Percentiles rank a stretch among this genome's conserved stretches.
Evolutionary conservation across 805 yeast species (phyloP).

Genomic region (Hanseniaspora occidentalis): DNA sequence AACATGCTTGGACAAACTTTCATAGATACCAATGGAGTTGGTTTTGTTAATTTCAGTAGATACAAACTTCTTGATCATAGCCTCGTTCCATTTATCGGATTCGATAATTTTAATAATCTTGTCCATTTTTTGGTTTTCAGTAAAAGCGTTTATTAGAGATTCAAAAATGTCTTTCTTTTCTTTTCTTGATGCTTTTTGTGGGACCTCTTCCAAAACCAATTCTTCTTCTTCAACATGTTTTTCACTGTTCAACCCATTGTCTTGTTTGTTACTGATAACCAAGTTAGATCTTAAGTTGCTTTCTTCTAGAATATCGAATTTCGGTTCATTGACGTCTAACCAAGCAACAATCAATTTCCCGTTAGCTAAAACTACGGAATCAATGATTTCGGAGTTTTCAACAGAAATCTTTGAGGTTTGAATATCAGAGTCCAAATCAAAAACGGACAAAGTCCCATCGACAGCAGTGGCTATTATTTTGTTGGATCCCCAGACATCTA

Average conservation of each 20-base stretch:
- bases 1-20: conserved; percentile 32
- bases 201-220: neutral
- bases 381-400: conserved; percentile 17
- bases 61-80: conserved; percentile 20
- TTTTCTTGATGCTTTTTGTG: conserved; percentile 14
- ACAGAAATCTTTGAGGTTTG: conserved; percentile 23
- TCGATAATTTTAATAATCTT: conserved; percentile 17
- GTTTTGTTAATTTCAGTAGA: conserved; percentile 29
- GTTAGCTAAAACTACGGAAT: conserved; percentile 11
- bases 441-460: conserved; percentile 15
- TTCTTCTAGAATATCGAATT: conserved; percentile 20
- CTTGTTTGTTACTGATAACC: conserved; percentile 16
- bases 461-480: conserved; percentile 13
- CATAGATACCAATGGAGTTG: conserved; percentile 32
- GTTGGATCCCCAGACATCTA: conserved; percentile 11
- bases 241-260: no score
- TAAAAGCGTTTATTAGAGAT: conserved; percentile 19
- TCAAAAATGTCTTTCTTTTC: conserved; percentile 18
- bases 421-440: conserved; percentile 23
- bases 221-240: conserved; percentile 16
- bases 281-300: conserved; percentile 15
- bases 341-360: conserved; percentile 23
- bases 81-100: conserved; percentile 19
- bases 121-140: conserved; percentile 14
- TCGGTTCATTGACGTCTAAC: conserved; percentile 29